Percentiles rank a stretch among this genome's conserved stretches.
These are phyloP conservation scores for Whalleya microplaca DNA, from an alignment of 2,329 filamentous ascomycete genomes.

Conservation along the genomic window DNA sequence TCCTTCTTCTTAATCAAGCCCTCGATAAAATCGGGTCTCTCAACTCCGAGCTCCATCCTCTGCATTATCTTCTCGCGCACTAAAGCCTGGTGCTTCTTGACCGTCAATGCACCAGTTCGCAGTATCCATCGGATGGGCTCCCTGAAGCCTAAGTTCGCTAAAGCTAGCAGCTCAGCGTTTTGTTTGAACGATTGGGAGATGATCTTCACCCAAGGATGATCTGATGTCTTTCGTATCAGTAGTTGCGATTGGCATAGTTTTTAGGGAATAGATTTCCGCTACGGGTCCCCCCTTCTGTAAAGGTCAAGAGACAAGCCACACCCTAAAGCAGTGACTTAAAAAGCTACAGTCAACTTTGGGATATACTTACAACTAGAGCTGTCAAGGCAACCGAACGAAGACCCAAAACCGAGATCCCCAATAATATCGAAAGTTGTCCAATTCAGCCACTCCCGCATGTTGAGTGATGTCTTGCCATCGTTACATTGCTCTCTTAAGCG, in stretches of 20 bases:
- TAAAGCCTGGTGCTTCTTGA: constrained; percentile 12
- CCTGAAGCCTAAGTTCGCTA: constrained; percentile 22
- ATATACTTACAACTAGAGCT: neutral
- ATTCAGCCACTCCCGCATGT: constrained; percentile 29
- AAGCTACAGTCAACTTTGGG: neutral
- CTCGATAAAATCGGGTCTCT: constrained; percentile 24
- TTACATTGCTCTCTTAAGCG: constrained; percentile 21
- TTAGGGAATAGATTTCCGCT: no score
- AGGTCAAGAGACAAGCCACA: no score
- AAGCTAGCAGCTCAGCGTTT: neutral
- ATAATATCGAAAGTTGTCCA: constrained; percentile 38
- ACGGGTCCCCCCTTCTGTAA: no score
- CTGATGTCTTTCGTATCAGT: no score
- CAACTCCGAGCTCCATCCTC: constrained; percentile 22
- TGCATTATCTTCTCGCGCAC: constrained; percentile 15
- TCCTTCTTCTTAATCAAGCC: constrained; percentile 21
- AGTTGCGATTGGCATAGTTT: no score
- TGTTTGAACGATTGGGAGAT: neutral
- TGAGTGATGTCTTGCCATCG: constrained; percentile 23
- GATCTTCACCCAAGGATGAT: no score
- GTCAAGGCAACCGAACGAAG: constrained; percentile 1
- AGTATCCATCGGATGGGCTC: constrained; percentile 7
- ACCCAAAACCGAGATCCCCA: constrained; percentile 24
- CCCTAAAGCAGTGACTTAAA: no score
- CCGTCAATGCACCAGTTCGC: constrained; percentile 8